Base-by-base conservation (phyloP, 2,329 filamentous ascomycete genomes). In the Thelonectria rubi region DNA sequence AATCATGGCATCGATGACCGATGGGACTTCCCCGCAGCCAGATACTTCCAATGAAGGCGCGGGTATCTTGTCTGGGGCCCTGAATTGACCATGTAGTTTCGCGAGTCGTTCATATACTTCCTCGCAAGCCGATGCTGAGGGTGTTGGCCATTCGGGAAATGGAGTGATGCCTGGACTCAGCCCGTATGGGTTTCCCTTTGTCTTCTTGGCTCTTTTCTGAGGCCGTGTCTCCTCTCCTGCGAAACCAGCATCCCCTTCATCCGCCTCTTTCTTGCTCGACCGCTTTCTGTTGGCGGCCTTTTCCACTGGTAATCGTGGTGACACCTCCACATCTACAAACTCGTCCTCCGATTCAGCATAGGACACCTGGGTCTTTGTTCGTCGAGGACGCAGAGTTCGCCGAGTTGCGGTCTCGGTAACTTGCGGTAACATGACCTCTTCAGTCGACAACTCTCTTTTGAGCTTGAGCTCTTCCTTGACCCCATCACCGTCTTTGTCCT, bases 31-130 rank as follows among this genome's bases (percentile, higher is more conserved):
- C 37, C 69, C 69, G 6, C 69, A 72, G 11, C 69, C 69, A 8
- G 69, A 72, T 15, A 72, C 69, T 55, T 72, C 69, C 14, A 72
- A 47, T 15, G 69, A 72, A 9, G 69, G 69, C 5, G 69, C 69
- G 17, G 69, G 69, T 60, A 72, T 72, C 58, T 69, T 72, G 30
- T 71, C 57, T 0, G 69, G 69, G 2, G 69, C 68, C 24, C 64
- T 69, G 24, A 65, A 57, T 50, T 68, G 57, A n/a, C 69, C 69
- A 15, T 72, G 69, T n/a, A 71, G 24, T 32, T 63, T 65, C 20
- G 69, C 62, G 34, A 72, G 52, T 30, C 60, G 58, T 5, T n/a
- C 32, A 43, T 72, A 72, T 17, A 70, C 68, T 43, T 69, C 63
- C 49, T 70, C 58, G 14, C 69, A 72, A 1, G 69, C 68, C 49